Percentiles rank a stretch among this genome's conserved stretches.
Conservation (phyloP, 495 filamentous ascomycete species). For the Daldinia bambusicola region DNA sequence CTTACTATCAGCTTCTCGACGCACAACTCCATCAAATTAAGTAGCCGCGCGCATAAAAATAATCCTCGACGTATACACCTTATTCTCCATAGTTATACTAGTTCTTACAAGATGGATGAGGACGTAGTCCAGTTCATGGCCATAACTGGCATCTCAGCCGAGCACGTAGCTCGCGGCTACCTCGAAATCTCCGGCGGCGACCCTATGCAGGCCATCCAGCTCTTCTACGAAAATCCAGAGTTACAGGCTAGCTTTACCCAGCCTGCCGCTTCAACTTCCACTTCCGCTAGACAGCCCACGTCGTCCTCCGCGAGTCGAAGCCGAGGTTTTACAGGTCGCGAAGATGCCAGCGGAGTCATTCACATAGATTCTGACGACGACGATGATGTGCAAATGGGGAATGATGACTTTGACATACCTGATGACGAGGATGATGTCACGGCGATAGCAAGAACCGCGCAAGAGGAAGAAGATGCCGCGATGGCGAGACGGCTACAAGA, state of each 20-base stretch:
- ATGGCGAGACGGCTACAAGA: constrained; percentile 92
- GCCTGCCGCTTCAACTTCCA: constrained; percentile 49
- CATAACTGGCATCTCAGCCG: constrained; percentile 71
- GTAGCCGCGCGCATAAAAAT: neutral
- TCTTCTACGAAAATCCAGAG: constrained; percentile 87
- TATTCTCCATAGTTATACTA: constrained; percentile 6
- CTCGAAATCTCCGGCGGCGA: constrained; percentile 83
- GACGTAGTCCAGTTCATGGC: constrained; percentile 66
- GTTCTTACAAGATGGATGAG: constrained; percentile 71
- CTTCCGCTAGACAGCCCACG: constrained; percentile 30
- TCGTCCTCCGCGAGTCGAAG: constrained; percentile 38
- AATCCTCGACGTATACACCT: neutral
- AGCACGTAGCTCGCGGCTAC: constrained; percentile 75
- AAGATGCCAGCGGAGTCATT: constrained; percentile 70
- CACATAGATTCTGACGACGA: constrained; percentile 76
- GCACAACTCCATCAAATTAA: neutral
- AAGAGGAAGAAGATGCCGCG: constrained; percentile 88
- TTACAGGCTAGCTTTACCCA: constrained; percentile 62
- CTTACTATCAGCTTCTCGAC: neutral
- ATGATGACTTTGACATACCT: constrained; percentile 41
- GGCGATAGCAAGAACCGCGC: constrained; percentile 53
- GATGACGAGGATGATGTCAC: constrained; percentile 50
- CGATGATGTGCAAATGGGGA: constrained; percentile 61
- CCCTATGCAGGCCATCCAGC: constrained; percentile 83
- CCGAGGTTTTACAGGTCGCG: constrained; percentile 50